These are phyloP conservation scores for Grifola frondosa DNA, from an alignment of 1,284 basidiomycete species.

Conservation along the genomic window DNA sequence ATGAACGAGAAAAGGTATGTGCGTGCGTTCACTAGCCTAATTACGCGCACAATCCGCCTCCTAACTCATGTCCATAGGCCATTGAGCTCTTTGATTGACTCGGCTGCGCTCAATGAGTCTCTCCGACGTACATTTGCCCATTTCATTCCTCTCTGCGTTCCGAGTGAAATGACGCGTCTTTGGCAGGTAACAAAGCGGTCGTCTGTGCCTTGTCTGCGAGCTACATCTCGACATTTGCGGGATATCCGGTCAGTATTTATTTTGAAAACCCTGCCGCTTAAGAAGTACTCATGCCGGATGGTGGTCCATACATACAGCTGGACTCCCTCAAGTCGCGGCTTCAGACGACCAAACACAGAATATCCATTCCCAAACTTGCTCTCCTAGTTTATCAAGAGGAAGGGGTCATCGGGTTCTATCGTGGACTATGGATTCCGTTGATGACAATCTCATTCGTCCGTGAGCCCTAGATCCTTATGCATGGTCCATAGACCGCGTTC, in stretches of 20 bases:
- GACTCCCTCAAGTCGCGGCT: constrained; percentile 91
- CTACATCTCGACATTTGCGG: constrained; percentile 80
- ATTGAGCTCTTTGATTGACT: constrained; percentile 59
- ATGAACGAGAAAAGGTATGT: constrained; percentile 77
- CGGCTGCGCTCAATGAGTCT: constrained; percentile 59
- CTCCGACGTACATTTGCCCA: constrained; percentile 53
- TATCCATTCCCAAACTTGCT: constrained; percentile 74
- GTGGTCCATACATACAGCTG: constrained; percentile 42
- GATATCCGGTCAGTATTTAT: constrained; percentile 70
- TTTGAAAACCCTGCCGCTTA: background rate
- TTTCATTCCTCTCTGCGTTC: constrained; percentile 9
- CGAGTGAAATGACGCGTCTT: constrained; percentile 12
- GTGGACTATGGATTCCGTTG: constrained; percentile 89
- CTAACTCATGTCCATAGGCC: constrained; percentile 41
- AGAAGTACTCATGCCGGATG: background rate
- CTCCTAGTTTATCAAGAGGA: constrained; percentile 83
- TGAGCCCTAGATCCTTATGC: constrained; percentile 41
- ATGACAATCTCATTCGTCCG: constrained; percentile 97
- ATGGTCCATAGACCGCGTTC: background rate
- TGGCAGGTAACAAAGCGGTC: constrained; percentile 74
- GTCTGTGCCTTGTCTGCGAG: constrained; percentile 81
- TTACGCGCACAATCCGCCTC: constrained; percentile 3
- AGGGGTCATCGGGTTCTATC: constrained; percentile 89
- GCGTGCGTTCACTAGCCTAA: constrained; percentile 3
- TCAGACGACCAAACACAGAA: constrained; percentile 79